Conservation (phyloP, 2,329 filamentous ascomycete species). For the Parastagonospora avenae region DNA sequence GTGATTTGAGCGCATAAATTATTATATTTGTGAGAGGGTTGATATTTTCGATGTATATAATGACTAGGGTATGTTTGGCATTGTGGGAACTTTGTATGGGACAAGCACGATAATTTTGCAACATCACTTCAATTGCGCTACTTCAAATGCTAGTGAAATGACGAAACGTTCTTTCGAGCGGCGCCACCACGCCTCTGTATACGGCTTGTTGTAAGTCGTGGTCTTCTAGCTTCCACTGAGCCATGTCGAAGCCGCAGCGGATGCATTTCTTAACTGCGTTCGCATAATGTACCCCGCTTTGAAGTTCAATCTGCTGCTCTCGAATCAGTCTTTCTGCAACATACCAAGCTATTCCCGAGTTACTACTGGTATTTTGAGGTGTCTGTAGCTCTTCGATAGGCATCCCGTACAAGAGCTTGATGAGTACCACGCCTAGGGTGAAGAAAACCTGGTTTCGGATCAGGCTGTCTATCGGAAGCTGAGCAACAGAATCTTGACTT, state of each 20-base stretch:
- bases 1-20: neutral
- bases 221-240: conserved; percentile 15
- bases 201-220: conserved; percentile 20
- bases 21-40: neutral
- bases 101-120: too few species aligned
- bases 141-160: conserved; percentile 6
- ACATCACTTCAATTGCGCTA: too few species aligned
- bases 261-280: conserved; percentile 21
- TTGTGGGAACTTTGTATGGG: too few species aligned
- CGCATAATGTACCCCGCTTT: conserved; percentile 19
- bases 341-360: conserved; percentile 16
- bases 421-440: conserved; percentile 39
- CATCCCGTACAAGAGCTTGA: conserved; percentile 40
- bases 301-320: conserved; percentile 16
- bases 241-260: conserved; percentile 19
- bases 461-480: conserved; percentile 6
- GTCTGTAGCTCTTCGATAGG: conserved; percentile 26
- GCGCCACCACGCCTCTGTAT: conserved; percentile 21
- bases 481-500: neutral
- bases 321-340: conserved; percentile 18
- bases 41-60: neutral
- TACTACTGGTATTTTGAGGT: conserved; percentile 11
- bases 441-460: conserved; percentile 40
- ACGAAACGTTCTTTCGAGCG: conserved; percentile 15
- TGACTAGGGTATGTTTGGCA: neutral